Base-by-base conservation (phyloP, 257 asterid species). In the Fraxinus anomala region DNA sequence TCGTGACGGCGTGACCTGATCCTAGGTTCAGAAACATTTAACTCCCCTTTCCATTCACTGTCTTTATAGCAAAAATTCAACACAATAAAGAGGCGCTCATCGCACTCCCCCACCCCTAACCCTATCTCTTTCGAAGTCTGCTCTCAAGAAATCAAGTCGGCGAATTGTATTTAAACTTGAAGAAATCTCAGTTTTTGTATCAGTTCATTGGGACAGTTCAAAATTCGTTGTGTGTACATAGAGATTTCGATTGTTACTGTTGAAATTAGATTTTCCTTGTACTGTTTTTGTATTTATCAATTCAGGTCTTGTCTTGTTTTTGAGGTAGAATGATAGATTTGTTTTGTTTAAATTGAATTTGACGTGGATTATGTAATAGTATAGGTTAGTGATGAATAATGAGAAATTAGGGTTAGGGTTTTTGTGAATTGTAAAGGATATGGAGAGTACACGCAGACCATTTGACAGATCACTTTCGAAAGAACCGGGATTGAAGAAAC, bases 401-500 rank as follows among this genome's bases (percentile, higher is more conserved):
- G 70, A 56, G 70, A 71, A 14, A 68, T 65, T 80, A 51, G 85
- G 76, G 40, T 76, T 85, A 54, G 84, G 85, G 83, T 28, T 83
- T 86, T 80, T 69, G 76, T 81, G 79, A 84, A 76, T 76, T 81
- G 56, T 85, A 68, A 82, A 81, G 88, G 86, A 82, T 77, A 95
- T 93, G 97, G 98, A 95, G 84, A 90, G 90, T 74, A 86, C 96
- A 19, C 90, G 98, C 59, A 87, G 98, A 79, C 89, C 90, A 19
- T 93, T 89, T 33, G 96, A 88, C 73, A 91, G 98, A 93, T 90
- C 92, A 83, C 75, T 83, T 54, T 72, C 94, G 17, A 89, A 89
- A 36, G 97, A 89, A 31, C 96, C 91, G 54, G 99, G 97, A 31
- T 80, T 82, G 84, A 95, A 95, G 90, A 91, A 91, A 80, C 93